Base-by-base conservation (phyloP, 2,329 filamentous ascomycete genomes). In the Podosphaera fusca region DNA sequence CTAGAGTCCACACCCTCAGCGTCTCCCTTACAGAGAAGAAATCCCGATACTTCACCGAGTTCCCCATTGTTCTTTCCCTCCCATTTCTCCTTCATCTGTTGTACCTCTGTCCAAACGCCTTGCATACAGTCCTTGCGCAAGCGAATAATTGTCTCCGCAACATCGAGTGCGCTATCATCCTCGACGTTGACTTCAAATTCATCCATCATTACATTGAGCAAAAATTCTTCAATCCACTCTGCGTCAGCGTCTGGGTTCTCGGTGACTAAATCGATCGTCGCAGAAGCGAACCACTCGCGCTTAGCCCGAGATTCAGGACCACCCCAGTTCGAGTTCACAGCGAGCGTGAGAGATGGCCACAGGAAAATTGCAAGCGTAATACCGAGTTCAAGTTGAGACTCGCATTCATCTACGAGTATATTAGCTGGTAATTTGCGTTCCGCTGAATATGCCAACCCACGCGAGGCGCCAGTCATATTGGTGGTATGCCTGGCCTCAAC, bases 121-220 rank as follows among this genome's bases (percentile, higher is more conserved):
- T 77, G 75, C 58, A 74, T 73, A 64, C 81, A 80, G 66, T 85
- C 76, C 58, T 74, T 73, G 64, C 81, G 75, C 61, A 90, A 71
- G 56, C 75, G 74, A 68, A 94, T 71, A 58, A 96, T 85, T 63
- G 81, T 75, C 58, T 74, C 73, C 8, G 88, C 88, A 5, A 94
- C 79, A 57, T 82, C 78, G 56, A 77, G 80, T 38, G 82, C 85
- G 53, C 83, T 90, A 64, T 88, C 89, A 69, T 98, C 92, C 65
- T 96, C 92, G 34, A 95, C 79, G 58, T 86, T 83, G 57, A 92
- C 84, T 65, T 95, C 88, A 66, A 96, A 98, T 70, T 98, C 92
- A 71, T 96, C 92, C 60, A 85, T 78, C 84, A 96, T 92, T 60
- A 95, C 82, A 65, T 95, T 86, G 52, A 95, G 74, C 53, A 96